Percentiles rank a stretch among this genome's conserved stretches.
Conservation (phyloP, 352 stramenopile genomes). For the Phytophthora ramorum region DNA sequence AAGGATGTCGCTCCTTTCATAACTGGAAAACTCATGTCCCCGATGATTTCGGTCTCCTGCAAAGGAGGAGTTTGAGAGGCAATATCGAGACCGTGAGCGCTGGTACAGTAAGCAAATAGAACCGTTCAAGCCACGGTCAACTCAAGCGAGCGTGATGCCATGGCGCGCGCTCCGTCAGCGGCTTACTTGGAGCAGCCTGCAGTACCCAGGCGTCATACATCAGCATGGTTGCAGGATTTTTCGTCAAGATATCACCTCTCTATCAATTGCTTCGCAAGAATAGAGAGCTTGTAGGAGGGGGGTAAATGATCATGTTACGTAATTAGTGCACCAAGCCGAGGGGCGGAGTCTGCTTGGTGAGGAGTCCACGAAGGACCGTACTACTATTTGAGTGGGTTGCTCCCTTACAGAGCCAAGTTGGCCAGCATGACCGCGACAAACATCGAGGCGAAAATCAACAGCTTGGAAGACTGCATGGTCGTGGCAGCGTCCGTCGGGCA, state of each 20-base stretch:
- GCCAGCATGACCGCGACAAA: conserved; percentile 42
- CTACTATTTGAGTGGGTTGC: conserved; percentile 31
- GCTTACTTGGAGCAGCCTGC: too few species aligned
- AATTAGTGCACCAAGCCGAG: conserved; percentile 25
- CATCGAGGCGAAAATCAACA: conserved; percentile 45
- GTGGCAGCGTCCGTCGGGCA: conserved; percentile 36
- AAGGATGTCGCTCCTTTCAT: conserved; percentile 4
- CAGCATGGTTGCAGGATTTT: too few species aligned
- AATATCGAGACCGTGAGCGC: too few species aligned
- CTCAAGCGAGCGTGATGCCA: too few species aligned
- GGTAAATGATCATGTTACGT: conserved; percentile 35
- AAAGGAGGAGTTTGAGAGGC: too few species aligned
- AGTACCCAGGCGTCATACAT: too few species aligned
- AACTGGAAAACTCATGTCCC: background rate
- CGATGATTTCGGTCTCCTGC: background rate
- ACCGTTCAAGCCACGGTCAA: too few species aligned
- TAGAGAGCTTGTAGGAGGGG: too few species aligned
- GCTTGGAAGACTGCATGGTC: conserved; percentile 42
- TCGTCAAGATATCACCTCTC: too few species aligned
- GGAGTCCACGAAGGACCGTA: conserved; percentile 14
- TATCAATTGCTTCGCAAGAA: too few species aligned
- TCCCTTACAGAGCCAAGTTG: conserved; percentile 47
- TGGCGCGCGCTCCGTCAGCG: too few species aligned
- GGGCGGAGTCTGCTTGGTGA: conserved; percentile 7
- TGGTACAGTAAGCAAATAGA: too few species aligned